These are phyloP conservation scores for Pogostemon cablin DNA, from an alignment of 257 asterid genomes.

Conservation along the genomic window DNA sequence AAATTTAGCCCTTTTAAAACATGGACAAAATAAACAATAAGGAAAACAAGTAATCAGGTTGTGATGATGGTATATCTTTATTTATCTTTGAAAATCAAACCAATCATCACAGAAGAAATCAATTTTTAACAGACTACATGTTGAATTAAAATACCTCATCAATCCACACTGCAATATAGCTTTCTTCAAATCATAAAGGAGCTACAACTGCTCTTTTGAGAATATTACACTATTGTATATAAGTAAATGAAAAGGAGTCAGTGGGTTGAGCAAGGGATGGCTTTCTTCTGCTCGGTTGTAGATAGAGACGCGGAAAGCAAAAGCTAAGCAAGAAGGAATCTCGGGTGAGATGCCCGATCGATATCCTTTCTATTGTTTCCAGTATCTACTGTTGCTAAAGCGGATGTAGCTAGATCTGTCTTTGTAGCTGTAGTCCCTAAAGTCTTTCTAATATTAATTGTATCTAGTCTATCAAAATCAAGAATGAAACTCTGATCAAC, in stretches of 20 bases:
- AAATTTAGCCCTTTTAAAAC: not conserved
- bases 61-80: not conserved
- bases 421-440: not conserved
- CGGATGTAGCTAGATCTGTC: too few species aligned
- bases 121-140: not conserved
- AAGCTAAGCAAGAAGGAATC: too few species aligned
- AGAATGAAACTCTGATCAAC: not conserved
- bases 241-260: too few species aligned
- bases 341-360: too few species aligned
- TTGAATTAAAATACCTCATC: not conserved
- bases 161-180: not conserved
- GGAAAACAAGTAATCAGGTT: not conserved
- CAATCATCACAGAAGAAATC: not conserved
- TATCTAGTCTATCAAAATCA: not conserved
- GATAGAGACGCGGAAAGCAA: too few species aligned
- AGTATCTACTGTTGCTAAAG: too few species aligned
- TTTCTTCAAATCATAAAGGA: not conserved
- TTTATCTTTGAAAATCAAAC: not conserved
- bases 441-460: not conserved
- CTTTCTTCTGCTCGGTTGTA: too few species aligned
- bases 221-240: too few species aligned
- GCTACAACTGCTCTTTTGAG: not conserved
- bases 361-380: too few species aligned
- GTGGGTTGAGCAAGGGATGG: too few species aligned
- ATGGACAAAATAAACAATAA: not conserved